These are phyloP conservation scores for Fusarium albidum DNA, from an alignment of 2,329 filamentous ascomycete genomes.

Conservation along the genomic window DNA sequence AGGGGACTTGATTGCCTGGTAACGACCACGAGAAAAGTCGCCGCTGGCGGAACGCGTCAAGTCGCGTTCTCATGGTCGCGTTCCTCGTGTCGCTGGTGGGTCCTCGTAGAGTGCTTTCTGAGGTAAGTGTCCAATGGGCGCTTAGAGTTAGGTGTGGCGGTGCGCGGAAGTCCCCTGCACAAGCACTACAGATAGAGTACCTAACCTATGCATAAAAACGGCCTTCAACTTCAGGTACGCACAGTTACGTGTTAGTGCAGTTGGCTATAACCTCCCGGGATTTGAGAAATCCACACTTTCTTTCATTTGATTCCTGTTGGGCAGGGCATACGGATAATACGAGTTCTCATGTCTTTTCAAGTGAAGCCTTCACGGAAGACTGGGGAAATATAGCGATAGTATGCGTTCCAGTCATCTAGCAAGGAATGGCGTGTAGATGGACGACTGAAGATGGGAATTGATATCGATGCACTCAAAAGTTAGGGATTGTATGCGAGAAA, in stretches of 20 bases:
- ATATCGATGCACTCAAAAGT: not conserved
- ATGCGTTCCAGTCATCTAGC: too few species aligned
- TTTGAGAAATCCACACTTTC: conserved; percentile 14
- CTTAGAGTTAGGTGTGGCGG: not conserved
- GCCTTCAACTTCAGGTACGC: not conserved
- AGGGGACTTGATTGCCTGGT: conserved; percentile 27
- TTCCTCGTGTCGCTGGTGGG: conserved; percentile 24
- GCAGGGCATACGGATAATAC: not conserved
- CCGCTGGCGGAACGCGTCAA: conserved; percentile 23
- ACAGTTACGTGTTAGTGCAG: conserved; percentile 6
- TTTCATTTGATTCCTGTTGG: not conserved
- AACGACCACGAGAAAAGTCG: conserved; percentile 35
- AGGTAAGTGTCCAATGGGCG: conserved; percentile 16
- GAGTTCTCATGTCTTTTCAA: too few species aligned
- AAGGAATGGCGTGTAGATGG: too few species aligned
- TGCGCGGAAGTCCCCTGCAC: conserved; percentile 6
- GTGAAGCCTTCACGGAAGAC: too few species aligned
- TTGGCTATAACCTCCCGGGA: not conserved
- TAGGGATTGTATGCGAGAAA: not conserved
- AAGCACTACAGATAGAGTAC: too few species aligned
- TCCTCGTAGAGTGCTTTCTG: conserved; percentile 19
- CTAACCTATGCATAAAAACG: conserved; percentile 14
- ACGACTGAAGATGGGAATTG: not conserved
- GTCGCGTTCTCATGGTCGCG: conserved; percentile 25
- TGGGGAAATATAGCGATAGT: too few species aligned